Evolutionary conservation across 305 asterid species (phyloP).

Genomic region (Salvia sclarea): DNA sequence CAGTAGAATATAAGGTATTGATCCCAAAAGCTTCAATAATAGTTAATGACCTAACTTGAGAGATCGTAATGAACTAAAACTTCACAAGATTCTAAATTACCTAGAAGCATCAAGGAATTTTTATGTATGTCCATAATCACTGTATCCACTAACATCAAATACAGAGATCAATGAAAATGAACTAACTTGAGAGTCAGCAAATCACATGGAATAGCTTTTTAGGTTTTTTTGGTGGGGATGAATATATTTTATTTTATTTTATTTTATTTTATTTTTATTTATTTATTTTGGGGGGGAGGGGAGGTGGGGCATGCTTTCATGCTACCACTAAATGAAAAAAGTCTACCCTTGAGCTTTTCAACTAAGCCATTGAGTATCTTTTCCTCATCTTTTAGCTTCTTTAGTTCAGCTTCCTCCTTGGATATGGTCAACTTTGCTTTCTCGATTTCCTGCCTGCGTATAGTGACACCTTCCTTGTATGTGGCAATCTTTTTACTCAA

Average conservation of each 20-base stretch:
- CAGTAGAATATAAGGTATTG: conserved; percentile 1
- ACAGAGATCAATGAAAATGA: conserved; percentile 12
- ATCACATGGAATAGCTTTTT: conserved; percentile 16
- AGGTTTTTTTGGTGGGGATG: conserved; percentile 5
- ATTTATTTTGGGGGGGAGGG: no score
- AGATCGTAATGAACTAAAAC: not conserved
- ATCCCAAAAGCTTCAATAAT: conserved; percentile 23
- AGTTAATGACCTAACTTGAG: no score
- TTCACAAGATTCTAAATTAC: conserved; percentile 1
- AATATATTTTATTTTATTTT: no score
- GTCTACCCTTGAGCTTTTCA: conserved; percentile 77
- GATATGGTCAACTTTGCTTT: conserved; percentile 63
- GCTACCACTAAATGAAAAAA: conserved; percentile 18
- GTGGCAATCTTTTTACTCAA: conserved; percentile 78
- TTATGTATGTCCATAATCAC: not conserved
- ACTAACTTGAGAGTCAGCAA: conserved; percentile 15
- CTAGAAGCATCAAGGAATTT: not conserved
- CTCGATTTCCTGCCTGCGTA: conserved; percentile 68
- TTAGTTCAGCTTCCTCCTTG: conserved; percentile 77
- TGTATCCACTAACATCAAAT: not conserved
- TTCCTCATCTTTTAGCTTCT: conserved; percentile 75
- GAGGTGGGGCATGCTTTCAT: conserved; percentile 6
- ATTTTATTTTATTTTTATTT: no score
- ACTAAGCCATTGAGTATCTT: conserved; percentile 75
- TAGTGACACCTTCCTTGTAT: conserved; percentile 66